Base-by-base conservation (phyloP, 208 protist genomes). In the Acanthamoeba polyphaga region DNA sequence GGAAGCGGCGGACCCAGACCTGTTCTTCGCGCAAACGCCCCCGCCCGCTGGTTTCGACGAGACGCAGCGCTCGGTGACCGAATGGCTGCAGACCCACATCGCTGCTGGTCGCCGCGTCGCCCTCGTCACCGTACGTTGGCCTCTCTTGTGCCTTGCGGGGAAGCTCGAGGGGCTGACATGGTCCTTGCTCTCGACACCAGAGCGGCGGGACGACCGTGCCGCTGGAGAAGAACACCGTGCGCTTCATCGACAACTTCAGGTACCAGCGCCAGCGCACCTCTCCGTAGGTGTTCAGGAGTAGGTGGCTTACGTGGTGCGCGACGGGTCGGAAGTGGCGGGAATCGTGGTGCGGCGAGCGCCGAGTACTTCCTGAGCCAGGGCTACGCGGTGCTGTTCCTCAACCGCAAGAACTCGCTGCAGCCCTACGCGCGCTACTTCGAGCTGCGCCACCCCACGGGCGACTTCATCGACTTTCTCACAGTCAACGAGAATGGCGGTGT, bases 171-270 rank as follows among this genome's bases (percentile, higher is more conserved):
- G 32, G 29, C 9, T 4, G 34, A 62, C 29, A 3, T 22, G 13
- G 6, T n/a, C n/a, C n/a, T n/a, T n/a, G 24, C 12, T 15, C 29
- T 51, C 34, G n/a, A 17, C 13, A 17, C 17, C 53, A 88, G 80
- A 92, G 85, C 85, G 85, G 85, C 60, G 85, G 85, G 55, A 92
- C 85, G 4, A 92, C 60, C 15, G 85, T 92, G 85, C 85, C 85
- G 9, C 62, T 92, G 68, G 96, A 96, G 46, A 92, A 95, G 78
- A 96, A 96, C 58, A 96, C 95, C 53, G 96, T 96, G 34, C 92
- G 96, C 85, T 96, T 94, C 94, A 84, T 96, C 53, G 96, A 96
- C 88, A 96, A 96, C 58, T 96, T 96, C 87, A 93, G 87, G 70
- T 78, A 55, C 51, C 51, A 55, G 12, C 15, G 55, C 78, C 22